Percentiles rank a stretch among this genome's conserved stretches.
Conservation (phyloP, 768 basidiomycete species). For the Mycena haematopus region DNA sequence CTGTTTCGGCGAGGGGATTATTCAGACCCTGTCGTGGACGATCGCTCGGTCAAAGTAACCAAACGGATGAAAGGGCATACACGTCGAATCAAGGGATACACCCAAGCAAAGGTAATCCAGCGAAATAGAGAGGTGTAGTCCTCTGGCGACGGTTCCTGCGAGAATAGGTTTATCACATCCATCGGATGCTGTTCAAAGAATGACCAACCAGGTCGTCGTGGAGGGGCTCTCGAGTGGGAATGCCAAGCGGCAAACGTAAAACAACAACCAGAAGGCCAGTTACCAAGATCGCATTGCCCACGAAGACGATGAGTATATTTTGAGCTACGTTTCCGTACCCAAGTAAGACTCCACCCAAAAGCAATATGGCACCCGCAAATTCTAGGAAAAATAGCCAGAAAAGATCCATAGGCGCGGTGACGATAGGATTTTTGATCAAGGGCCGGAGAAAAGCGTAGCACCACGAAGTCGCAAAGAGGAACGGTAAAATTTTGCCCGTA, state of each 20-base stretch:
- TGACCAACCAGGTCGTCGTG: not conserved
- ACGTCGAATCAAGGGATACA: slow-evolving; percentile 64
- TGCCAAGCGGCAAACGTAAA: not conserved
- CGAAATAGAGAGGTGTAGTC: slow-evolving; percentile 76
- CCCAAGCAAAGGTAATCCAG: slow-evolving; percentile 78
- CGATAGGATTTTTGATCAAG: not conserved
- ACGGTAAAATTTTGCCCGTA: not conserved
- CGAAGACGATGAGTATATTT: not conserved
- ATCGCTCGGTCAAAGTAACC: not conserved
- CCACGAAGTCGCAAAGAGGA: not conserved
- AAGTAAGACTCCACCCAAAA: not conserved
- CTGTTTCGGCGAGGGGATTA: slow-evolving; percentile 67
- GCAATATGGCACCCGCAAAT: not conserved
- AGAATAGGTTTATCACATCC: no score
- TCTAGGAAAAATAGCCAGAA: not conserved
- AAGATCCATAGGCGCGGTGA: not conserved
- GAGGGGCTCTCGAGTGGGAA: not conserved
- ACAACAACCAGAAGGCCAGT: not conserved
- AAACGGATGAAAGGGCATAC: slow-evolving; percentile 34
- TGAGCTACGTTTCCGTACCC: not conserved
- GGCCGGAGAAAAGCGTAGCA: not conserved
- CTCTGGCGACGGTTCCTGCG: slow-evolving; percentile 50
- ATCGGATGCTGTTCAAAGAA: not conserved
- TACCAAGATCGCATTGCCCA: not conserved
- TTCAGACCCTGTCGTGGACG: slow-evolving; percentile 44